phyloP scores from a whole-genome alignment of 345 rosid species.

The Aethionema arabicum region DNA sequence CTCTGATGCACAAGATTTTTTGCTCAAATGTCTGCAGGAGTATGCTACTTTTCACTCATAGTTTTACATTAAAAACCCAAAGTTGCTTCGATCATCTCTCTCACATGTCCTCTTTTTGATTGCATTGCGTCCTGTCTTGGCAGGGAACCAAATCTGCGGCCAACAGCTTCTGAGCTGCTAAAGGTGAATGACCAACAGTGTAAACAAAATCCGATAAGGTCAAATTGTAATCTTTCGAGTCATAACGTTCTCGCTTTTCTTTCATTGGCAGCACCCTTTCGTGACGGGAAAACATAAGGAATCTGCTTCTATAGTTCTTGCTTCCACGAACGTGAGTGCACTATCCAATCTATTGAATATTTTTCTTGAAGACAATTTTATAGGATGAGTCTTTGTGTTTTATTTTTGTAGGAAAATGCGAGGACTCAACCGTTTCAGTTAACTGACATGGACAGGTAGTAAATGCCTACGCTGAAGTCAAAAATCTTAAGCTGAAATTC shows the following conservation, averaged over 20 bases:
- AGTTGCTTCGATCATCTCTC: not conserved
- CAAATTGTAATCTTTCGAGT: not conserved
- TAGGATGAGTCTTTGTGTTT: not conserved
- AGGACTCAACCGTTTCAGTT: conserved; percentile 36
- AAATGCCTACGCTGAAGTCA: conserved; percentile 29
- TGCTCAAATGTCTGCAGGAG: conserved; percentile 78
- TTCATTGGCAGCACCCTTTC: conserved; percentile 69
- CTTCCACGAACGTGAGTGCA: conserved; percentile 46
- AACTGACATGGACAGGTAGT: conserved; percentile 36
- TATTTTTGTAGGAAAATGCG: conserved; percentile 46
- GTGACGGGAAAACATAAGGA: conserved; percentile 51
- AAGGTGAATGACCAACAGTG: conserved; percentile 46
- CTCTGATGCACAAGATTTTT: conserved; percentile 66
- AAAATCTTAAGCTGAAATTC: not conserved
- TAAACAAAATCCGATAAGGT: not conserved
- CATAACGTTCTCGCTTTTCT: conserved; percentile 14
- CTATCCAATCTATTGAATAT: conserved; percentile 3
- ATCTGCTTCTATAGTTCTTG: conserved; percentile 35
- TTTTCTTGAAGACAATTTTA: not conserved
- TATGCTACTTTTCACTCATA: conserved; percentile 32
- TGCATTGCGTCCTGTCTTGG: conserved; percentile 26
- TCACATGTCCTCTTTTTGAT: conserved; percentile 5
- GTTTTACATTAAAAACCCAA: not conserved
- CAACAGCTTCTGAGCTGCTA: conserved; percentile 69
- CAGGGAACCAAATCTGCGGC: conserved; percentile 84